Conservation (phyloP, 2,329 filamentous ascomycete genomes). For the Purpureocillium takamizusanense region DNA sequence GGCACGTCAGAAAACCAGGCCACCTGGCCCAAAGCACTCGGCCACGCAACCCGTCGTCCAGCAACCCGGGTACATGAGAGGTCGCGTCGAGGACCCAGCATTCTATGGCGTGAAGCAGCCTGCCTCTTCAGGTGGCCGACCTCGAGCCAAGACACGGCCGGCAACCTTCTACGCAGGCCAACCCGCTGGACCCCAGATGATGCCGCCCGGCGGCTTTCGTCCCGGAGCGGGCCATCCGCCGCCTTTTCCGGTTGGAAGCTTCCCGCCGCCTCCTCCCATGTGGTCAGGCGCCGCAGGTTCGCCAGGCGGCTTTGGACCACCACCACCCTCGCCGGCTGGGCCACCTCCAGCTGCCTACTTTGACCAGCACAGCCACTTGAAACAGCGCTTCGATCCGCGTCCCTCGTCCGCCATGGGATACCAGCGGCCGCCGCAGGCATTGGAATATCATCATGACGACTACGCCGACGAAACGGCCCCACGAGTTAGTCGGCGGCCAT, state of each 20-base stretch:
- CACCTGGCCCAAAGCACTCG: constrained; percentile 19
- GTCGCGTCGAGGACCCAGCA: constrained; percentile 23
- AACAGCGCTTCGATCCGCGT: constrained; percentile 23
- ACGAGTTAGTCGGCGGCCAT: constrained; percentile 30
- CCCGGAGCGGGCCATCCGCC: constrained; percentile 13
- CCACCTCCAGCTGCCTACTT: constrained; percentile 21
- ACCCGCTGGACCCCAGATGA: constrained; percentile 13
- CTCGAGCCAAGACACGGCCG: constrained; percentile 23
- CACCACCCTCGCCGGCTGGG: constrained; percentile 18
- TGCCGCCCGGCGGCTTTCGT: constrained; percentile 14
- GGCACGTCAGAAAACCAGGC: constrained; percentile 17
- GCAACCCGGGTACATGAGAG: constrained; percentile 18
- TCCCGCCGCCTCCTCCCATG: constrained; percentile 18
- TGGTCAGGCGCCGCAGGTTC: constrained; percentile 14
- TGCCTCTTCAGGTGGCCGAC: constrained; percentile 19
- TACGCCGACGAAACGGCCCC: constrained; percentile 30
- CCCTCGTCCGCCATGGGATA: constrained; percentile 32
- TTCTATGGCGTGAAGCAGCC: constrained; percentile 26
- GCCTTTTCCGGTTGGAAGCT: constrained; percentile 17
- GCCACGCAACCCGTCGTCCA: constrained; percentile 22
- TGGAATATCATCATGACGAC: constrained; percentile 27
- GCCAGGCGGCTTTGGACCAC: constrained; percentile 14
- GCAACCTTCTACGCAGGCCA: constrained; percentile 27
- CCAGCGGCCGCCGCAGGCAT: constrained; percentile 8
- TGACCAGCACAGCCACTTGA: constrained; percentile 19